Base-by-base conservation (phyloP, 345 rosid species). In the Syzygium aqueum region DNA sequence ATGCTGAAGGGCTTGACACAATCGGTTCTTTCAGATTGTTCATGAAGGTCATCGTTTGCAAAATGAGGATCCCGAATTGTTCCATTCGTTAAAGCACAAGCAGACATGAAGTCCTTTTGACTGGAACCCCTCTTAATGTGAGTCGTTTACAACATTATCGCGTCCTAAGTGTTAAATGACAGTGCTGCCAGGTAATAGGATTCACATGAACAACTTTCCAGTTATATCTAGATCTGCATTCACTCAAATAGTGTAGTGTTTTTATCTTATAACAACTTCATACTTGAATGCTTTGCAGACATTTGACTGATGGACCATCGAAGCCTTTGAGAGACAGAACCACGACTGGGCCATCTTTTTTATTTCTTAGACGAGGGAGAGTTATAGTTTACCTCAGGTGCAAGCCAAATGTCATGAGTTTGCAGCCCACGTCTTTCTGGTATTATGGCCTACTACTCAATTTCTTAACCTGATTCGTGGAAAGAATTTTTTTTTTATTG, bases 11-110 rank as follows among this genome's bases (percentile, higher is more conserved):
- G 27, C 61, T 87, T 3, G 57, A 43, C 53, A 78, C 87, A 88
- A 83, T 53, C 86, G 93, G 88, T 51, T 54, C 87, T 53, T 92
- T 87, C 91, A 97, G 99, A 97, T 96, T 89, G 99, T 97, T 87
- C 99, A 97, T 92, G 99, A 97, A 93, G 99, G 99, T 54, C 59
- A 54, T 54, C 27, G 27, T 54, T 54, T 22, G 59, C 59, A 54
- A 54, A 54, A 54, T 11, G 27, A 54, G 59, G 27, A 22, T 54
- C 5, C 59, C 27, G 9, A 22, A 22, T 54, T 54, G 27, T 54
- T 54, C 1, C 59, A 22, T 54, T 54, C 5, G 59, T 22, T 22
- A 54, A 54, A 54, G 11, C 27, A 54, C 59, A 54, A 54, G 23
- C 12, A 54, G 59, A 54, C 59, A 54, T 54, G 5, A 11, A 22